Base-by-base conservation (phyloP, 768 basidiomycete species). In the Floccularia luteovirens region DNA sequence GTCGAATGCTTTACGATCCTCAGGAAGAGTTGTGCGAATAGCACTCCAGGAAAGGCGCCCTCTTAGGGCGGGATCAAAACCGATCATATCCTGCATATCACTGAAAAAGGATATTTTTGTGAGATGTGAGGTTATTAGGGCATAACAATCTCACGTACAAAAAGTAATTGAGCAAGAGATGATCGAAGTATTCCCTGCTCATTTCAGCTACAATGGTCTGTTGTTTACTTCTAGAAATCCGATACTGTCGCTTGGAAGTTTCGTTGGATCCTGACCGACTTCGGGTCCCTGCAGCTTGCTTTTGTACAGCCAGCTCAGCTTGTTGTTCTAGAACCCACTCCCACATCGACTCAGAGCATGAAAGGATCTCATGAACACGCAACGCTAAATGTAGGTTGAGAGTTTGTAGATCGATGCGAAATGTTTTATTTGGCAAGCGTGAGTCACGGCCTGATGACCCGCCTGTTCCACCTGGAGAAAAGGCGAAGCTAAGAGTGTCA, bases 341-440 rank as follows among this genome's bases (percentile, higher is more conserved):
- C 85, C 85, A 88, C 82, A 87, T 87, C 22, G 76, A 66, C 57
- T 87, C 85, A 0, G 77, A 67, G 49, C 82, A 86, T 5, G 69
- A 81, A 11, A 85, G 47, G n/a, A 86, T 67, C 53, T 83, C 84
- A 42, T 72, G 67, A 6, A 72, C 71, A 11, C 80, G 68, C 46
- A 77, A 42, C 13, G 70, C 61, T n/a, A 88, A 64, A 56, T 82
- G 81, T 43, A 84, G 55, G 50, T 81, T 79, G 33, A 84, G 57
- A 5, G 71, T 67, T 40, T 69, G 64, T 36, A 76, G 45, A 55
- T 86, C 83, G 23, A 82, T 61, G 30, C 70, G 61, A 46, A 81
- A 56, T 5, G 60, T 67, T 31, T 61, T 51, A 46, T 79, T 78
- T 24, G 81, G 79, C n/a, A 81, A 54, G 17, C 61, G 60, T 31